Evolutionary conservation across 257 asterid genomes (phyloP).

Genomic region (Nicotiana knightiana): DNA sequence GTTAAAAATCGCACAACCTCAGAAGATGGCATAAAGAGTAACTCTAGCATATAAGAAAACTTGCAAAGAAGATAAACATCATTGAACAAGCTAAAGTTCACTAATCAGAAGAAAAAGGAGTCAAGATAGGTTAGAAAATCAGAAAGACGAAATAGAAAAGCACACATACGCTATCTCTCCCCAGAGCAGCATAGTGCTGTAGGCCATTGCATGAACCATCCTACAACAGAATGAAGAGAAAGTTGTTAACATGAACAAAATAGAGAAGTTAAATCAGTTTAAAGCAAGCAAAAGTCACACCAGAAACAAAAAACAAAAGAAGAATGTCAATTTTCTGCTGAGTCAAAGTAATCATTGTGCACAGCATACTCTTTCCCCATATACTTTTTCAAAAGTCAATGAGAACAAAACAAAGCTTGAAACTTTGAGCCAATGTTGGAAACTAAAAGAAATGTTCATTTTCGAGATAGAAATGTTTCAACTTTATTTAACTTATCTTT

Average conservation of each 20-base stretch:
- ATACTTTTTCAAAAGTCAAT: too few species aligned
- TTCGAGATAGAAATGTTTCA: neutral
- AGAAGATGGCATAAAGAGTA: constrained; percentile 10
- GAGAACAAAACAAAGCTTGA: neutral
- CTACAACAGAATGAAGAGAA: constrained; percentile 32
- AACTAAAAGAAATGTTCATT: neutral
- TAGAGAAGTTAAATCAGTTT: neutral
- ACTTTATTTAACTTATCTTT: neutral
- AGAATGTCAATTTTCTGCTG: neutral
- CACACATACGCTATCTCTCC: constrained; percentile 70
- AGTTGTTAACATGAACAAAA: neutral
- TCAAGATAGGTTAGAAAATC: neutral
- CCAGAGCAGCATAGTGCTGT: constrained; percentile 98
- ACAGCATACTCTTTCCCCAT: too few species aligned
- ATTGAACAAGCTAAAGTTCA: neutral
- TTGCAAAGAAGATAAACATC: neutral
- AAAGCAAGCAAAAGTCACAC: neutral
- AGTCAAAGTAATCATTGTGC: too few species aligned
- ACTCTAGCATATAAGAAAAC: neutral
- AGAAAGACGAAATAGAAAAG: neutral
- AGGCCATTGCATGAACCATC: constrained; percentile 99
- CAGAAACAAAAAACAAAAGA: neutral
- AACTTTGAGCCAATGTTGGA: neutral
- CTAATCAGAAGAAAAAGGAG: neutral
- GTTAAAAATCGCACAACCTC: constrained; percentile 24